Evolutionary conservation across 768 basidiomycete species (phyloP).

Genomic region (Amanita fuliginea): DNA sequence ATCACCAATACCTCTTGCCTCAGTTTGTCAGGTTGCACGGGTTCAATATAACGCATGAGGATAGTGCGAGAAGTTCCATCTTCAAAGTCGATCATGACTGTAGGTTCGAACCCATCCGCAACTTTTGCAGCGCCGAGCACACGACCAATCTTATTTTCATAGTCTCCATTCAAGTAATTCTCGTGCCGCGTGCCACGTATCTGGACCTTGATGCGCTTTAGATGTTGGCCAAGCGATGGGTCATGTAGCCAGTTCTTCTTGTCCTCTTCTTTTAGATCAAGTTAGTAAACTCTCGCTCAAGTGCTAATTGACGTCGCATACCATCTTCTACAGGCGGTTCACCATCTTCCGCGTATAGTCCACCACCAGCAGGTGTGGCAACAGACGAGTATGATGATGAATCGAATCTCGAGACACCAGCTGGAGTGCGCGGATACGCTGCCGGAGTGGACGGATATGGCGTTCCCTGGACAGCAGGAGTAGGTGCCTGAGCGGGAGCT

Average conservation of each 20-base stretch:
- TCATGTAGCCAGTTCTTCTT: constrained; percentile 34
- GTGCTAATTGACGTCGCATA: constrained; percentile 1
- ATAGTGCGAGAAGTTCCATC: constrained; percentile 18
- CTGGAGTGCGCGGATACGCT: constrained; percentile 19
- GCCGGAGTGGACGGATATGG: constrained; percentile 26
- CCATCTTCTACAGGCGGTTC: constrained; percentile 1
- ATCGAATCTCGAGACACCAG: constrained; percentile 12
- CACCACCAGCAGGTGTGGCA: constrained; percentile 23
- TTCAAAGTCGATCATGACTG: constrained; percentile 22
- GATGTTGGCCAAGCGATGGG: constrained; percentile 15
- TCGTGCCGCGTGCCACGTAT: constrained; percentile 22
- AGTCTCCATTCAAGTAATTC: constrained; percentile 26
- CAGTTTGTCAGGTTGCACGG: constrained; percentile 16
- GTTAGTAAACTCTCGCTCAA: constrained; percentile 1
- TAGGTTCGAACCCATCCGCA: constrained; percentile 23
- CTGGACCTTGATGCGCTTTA: constrained; percentile 27
- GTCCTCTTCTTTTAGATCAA: constrained; percentile 15
- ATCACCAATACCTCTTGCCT: constrained; percentile 42
- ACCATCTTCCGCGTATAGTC: not conserved
- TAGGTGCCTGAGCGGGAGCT: constrained; percentile 34
- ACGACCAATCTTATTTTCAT: constrained; percentile 19
- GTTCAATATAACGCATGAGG: constrained; percentile 18
- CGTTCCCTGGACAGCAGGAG: constrained; percentile 19
- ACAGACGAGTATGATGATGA: constrained; percentile 17
- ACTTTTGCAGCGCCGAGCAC: constrained; percentile 21